Base-by-base conservation (phyloP, 768 basidiomycete species). In the Tephrocybe sp. region DNA sequence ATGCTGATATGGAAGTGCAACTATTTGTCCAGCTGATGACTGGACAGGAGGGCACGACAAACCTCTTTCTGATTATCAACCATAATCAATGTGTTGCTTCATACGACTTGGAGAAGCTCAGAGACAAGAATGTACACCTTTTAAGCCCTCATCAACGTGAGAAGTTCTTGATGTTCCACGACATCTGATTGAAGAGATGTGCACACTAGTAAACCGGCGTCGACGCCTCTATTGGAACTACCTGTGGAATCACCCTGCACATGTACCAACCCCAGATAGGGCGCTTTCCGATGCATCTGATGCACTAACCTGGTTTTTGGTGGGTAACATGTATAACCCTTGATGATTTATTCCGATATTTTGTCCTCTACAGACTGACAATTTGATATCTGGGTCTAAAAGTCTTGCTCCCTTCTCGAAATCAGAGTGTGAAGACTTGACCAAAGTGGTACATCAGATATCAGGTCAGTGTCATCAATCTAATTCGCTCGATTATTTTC, bases 341-440 rank as follows among this genome's bases (percentile, higher is more conserved):
- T 19, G 31, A 4, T 17, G 10, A 19, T 22, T 1, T 23, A 30
- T 34, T 10, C 11, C 13, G 38, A 43, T 43, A 1, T 41, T 45
- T 46, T 9, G 36, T 6, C 22, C 47, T 7, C 16, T 31, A 13
- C 45, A 74, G 71, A 72, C 70, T 49, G 80, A 80, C 52, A 80
- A 82, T 56, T 57, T 81, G 38, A 73, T 76, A 38, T 70, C 71
- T 16, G 76, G 75, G 19, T 39, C 66, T 3, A 68, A 59, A 39
- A 77, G 76, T 54, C 62, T 68, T 1, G 77, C 75, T 13, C 79
- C 81, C 2, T 82, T 82, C 53, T 80, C 80, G 1, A 80, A 78
- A 60, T 42, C 51, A 2, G 79, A 82, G 64, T 81, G 80, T 45
- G 74, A 79, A 56, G 75, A 81, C 45, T 63, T 82, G 13, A 64